Conservation (phyloP, 2,329 filamentous ascomycete species). For the Monilinia fructigena region DNA sequence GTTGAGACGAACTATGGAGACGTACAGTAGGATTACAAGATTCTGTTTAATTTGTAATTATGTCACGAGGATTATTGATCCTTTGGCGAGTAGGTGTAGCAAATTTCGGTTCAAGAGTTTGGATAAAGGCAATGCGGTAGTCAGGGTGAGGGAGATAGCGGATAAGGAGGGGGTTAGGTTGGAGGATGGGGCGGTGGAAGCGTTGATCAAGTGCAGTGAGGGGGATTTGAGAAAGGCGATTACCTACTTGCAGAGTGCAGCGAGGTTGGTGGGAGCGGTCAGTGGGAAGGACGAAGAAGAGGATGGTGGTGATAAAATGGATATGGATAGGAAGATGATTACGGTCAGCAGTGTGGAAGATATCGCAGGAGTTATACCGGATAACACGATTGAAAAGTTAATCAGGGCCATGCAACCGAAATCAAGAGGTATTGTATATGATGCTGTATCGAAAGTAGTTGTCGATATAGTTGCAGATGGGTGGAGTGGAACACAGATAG, state of each 20-base stretch:
- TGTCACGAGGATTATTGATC: slow-evolving; percentile 96
- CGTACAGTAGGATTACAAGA: slow-evolving; percentile 90
- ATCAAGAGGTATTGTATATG: slow-evolving; percentile 64
- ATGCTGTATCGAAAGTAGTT: slow-evolving; percentile 72
- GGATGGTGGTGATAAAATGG: slow-evolving; percentile 46
- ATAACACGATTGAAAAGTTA: slow-evolving; percentile 66
- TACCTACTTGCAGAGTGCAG: slow-evolving; percentile 93
- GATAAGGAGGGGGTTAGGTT: slow-evolving; percentile 71
- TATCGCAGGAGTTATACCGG: slow-evolving; percentile 92
- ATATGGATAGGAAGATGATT: slow-evolving; percentile 58
- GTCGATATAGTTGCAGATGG: slow-evolving; percentile 93
- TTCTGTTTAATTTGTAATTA: slow-evolving; percentile 99
- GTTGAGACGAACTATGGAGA: slow-evolving; percentile 94
- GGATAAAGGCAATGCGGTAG: slow-evolving; percentile 79
- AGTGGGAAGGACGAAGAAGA: slow-evolving; percentile 45
- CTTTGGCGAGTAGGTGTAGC: slow-evolving; percentile 85
- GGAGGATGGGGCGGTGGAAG: slow-evolving; percentile 76
- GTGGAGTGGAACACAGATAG: slow-evolving; percentile 89
- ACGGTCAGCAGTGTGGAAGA: slow-evolving; percentile 84
- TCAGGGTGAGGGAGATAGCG: slow-evolving; percentile 80
- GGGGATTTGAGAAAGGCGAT: slow-evolving; percentile 96
- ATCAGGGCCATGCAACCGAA: slow-evolving; percentile 74
- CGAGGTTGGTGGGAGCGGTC: slow-evolving; percentile 73
- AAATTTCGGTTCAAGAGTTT: slow-evolving; percentile 98
- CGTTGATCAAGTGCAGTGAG: slow-evolving; percentile 82